Evolutionary conservation across 108 stramenopile genomes (phyloP).

Genomic region (Skeletonema tropicum): DNA sequence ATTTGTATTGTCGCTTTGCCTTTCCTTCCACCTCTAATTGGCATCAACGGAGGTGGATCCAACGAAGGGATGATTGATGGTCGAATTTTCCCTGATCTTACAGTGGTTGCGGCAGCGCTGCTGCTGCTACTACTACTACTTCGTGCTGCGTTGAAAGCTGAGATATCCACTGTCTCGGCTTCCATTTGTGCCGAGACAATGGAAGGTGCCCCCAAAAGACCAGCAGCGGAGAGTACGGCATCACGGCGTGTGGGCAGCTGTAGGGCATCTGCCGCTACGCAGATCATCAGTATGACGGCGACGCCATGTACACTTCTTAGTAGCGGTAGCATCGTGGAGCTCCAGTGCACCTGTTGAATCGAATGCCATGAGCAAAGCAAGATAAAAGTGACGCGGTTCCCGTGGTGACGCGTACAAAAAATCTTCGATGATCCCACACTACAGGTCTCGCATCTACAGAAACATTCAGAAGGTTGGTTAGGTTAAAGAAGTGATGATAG

Average conservation of each 20-base stretch:
- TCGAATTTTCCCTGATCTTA: conserved; percentile 2
- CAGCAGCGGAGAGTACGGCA: background rate
- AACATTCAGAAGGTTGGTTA: no score
- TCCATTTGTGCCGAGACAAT: conserved; percentile 6
- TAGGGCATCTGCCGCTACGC: background rate
- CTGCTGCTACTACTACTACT: background rate
- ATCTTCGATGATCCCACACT: no score
- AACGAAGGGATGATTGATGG: conserved; percentile 21
- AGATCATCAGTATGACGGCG: background rate
- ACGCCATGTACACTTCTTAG: no score
- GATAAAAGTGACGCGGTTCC: no score
- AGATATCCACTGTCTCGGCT: conserved; percentile 40
- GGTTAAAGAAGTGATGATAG: no score
- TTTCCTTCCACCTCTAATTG: conserved; percentile 41
- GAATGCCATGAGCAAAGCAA: no score
- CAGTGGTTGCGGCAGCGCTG: background rate
- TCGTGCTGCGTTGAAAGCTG: conserved; percentile 47
- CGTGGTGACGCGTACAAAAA: no score
- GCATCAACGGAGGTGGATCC: conserved; percentile 49
- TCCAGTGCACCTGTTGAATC: no score
- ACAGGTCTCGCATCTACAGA: no score
- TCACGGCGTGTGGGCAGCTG: conserved; percentile 2
- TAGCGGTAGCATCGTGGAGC: no score
- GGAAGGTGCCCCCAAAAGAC: background rate
- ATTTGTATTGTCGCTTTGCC: conserved; percentile 46